phyloP scores from a whole-genome alignment of 495 filamentous ascomycete species.

The Penicillium robsamsonii region DNA sequence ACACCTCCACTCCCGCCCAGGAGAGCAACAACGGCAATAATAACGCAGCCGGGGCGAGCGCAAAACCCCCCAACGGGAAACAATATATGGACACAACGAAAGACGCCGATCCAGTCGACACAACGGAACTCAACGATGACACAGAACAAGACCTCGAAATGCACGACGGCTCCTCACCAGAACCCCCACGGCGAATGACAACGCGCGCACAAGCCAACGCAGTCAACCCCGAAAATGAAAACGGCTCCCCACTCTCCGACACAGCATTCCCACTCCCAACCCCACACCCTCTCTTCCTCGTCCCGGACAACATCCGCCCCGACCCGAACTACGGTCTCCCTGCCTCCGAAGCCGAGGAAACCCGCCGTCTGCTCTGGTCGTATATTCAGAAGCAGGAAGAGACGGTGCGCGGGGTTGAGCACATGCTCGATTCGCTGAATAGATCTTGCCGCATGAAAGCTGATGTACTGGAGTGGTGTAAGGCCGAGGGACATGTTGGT shows the following conservation, averaged over 20 bases:
- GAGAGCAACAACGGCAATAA: slow-evolving; percentile 3
- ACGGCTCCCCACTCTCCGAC: slow-evolving; percentile 46
- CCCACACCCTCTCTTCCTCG: slow-evolving; percentile 84
- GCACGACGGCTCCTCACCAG: slow-evolving; percentile 37
- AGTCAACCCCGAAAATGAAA: slow-evolving; percentile 31
- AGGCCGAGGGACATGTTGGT: slow-evolving; percentile 86
- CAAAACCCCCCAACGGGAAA: slow-evolving; percentile 15
- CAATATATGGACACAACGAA: slow-evolving; percentile 13
- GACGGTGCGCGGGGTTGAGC: slow-evolving; percentile 75
- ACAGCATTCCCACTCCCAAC: slow-evolving; percentile 48
- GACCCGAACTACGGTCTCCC: slow-evolving; percentile 81
- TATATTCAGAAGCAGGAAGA: slow-evolving; percentile 97
- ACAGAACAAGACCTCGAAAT: slow-evolving; percentile 38
- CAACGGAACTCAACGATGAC: slow-evolving; percentile 20
- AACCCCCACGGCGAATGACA: slow-evolving; percentile 63
- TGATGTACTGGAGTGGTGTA: slow-evolving; percentile 78
- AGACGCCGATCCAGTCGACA: slow-evolving; percentile 14
- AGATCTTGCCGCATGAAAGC: slow-evolving; percentile 75
- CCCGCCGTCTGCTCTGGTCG: slow-evolving; percentile 73
- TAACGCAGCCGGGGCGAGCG: slow-evolving; percentile 9
- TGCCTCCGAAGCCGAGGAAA: slow-evolving; percentile 80
- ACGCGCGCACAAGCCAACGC: slow-evolving; percentile 65
- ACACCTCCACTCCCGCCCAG: slow-evolving; percentile 9
- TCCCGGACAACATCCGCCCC: slow-evolving; percentile 64
- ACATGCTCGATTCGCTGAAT: slow-evolving; percentile 72